phyloP scores from a whole-genome alignment of 2,329 filamentous ascomycete genomes.

The Aspergillus sp. region DNA sequence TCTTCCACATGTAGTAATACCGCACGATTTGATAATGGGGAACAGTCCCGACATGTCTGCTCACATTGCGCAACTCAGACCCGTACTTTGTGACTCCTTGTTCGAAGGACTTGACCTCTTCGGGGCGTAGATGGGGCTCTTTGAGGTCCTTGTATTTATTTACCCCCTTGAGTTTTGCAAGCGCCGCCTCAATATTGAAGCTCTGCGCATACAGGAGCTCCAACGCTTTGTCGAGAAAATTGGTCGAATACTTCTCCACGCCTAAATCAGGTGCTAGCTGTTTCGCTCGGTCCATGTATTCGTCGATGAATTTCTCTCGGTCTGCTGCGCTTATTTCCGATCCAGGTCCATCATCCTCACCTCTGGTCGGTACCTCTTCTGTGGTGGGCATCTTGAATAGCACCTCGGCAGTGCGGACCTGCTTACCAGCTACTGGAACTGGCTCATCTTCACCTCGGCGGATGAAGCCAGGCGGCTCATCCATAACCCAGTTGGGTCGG shows the following conservation, averaged over 20 bases:
- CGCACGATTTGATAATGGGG: constrained; percentile 79
- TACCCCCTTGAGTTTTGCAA: constrained; percentile 67
- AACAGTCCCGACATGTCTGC: constrained; percentile 76
- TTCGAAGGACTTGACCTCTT: constrained; percentile 87
- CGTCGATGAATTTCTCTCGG: constrained; percentile 64
- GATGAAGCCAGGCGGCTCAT: constrained; percentile 84
- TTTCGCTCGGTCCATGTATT: constrained; percentile 73
- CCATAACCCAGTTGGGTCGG: constrained; percentile 89
- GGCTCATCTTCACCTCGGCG: constrained; percentile 77
- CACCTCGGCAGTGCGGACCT: constrained; percentile 70
- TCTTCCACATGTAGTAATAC: constrained; percentile 98
- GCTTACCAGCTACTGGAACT: constrained; percentile 62
- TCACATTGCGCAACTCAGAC: constrained; percentile 82
- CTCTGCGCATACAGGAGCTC: constrained; percentile 69
- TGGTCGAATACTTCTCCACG: constrained; percentile 75
- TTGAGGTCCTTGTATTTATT: constrained; percentile 72
- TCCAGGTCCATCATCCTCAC: constrained; percentile 41
- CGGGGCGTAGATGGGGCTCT: constrained; percentile 75
- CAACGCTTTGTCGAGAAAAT: constrained; percentile 81
- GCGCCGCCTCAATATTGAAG: constrained; percentile 69
- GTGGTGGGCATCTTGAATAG: constrained; percentile 73
- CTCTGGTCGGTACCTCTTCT: constrained; percentile 48
- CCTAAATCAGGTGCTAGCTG: constrained; percentile 64
- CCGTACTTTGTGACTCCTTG: constrained; percentile 87
- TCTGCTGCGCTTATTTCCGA: constrained; percentile 36